These are phyloP conservation scores for Fusarium continuum DNA, from an alignment of 2,329 filamentous ascomycete species.

Conservation along the genomic window DNA sequence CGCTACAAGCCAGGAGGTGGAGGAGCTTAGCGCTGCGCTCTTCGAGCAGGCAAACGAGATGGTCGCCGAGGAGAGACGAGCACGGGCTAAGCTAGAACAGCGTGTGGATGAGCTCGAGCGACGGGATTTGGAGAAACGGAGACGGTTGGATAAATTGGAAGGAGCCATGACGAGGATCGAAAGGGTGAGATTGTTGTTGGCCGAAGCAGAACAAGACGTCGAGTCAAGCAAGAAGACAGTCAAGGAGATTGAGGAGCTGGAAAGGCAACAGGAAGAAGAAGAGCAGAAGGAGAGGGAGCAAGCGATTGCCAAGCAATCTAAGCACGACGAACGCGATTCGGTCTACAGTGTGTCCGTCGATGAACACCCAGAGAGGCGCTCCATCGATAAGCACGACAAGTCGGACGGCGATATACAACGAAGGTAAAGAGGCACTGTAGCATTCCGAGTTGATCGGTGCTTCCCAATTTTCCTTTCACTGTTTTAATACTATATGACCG, in stretches of 20 bases:
- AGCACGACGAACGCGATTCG: neutral
- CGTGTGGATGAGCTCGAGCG: conserved; percentile 73
- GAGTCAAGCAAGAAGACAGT: conserved; percentile 32
- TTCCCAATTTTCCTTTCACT: neutral
- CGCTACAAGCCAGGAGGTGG: conserved; percentile 74
- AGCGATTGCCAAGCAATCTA: neutral
- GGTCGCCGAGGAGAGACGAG: conserved; percentile 79
- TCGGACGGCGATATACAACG: neutral
- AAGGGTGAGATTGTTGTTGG: conserved; percentile 70
- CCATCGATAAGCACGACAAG: neutral
- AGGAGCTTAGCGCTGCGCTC: conserved; percentile 77
- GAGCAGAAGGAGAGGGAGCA: conserved; percentile 22
- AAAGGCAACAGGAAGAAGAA: conserved; percentile 32
- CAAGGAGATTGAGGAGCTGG: conserved; percentile 29
- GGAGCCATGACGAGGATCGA: conserved; percentile 76
- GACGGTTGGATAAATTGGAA: conserved; percentile 75
- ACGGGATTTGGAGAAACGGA: conserved; percentile 74
- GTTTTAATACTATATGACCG: neutral
- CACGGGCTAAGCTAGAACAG: conserved; percentile 75
- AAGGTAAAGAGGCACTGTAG: neutral
- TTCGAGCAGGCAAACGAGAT: conserved; percentile 90
- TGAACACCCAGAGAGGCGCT: conserved; percentile 5
- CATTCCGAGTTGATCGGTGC: neutral
- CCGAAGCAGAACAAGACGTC: conserved; percentile 44
- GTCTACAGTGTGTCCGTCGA: conserved; percentile 1